phyloP scores from a whole-genome alignment of 345 rosid species.

The Eucalyptus pumila region DNA sequence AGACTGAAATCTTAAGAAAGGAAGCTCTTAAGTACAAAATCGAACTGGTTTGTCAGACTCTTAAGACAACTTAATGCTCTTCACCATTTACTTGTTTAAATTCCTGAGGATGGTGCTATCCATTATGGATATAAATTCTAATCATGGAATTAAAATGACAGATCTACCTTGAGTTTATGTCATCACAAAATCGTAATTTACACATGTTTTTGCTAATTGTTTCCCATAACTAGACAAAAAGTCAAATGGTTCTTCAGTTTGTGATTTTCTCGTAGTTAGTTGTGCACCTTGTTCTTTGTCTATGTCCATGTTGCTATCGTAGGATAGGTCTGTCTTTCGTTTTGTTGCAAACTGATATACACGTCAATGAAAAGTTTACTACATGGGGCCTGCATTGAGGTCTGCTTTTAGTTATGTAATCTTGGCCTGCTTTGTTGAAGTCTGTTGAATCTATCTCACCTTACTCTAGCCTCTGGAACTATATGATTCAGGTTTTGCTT shows the following conservation, averaged over 20 bases:
- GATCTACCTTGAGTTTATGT: neutral
- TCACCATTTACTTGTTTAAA: neutral
- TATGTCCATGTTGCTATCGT: neutral
- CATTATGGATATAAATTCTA: neutral
- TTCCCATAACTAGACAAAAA: neutral
- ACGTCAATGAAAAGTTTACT: neutral
- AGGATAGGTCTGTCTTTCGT: neutral
- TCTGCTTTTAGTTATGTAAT: neutral
- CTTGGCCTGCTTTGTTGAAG: neutral
- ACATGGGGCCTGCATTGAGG: neutral
- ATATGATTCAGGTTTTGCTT: slow-evolving; percentile 55
- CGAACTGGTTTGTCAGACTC: slow-evolving; percentile 46
- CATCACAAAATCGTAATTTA: neutral
- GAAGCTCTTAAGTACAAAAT: slow-evolving; percentile 68
- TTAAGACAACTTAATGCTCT: neutral
- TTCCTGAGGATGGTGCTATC: neutral
- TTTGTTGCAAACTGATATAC: neutral
- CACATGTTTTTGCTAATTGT: neutral
- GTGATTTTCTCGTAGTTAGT: neutral
- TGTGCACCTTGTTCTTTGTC: neutral
- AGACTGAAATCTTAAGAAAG: slow-evolving; percentile 58
- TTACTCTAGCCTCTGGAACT: neutral
- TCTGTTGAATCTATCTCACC: neutral
- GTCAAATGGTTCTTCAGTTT: neutral
- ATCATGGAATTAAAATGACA: neutral